Base-by-base conservation (phyloP, 2,329 filamentous ascomycete species). In the Pestalotiopsis sp. region DNA sequence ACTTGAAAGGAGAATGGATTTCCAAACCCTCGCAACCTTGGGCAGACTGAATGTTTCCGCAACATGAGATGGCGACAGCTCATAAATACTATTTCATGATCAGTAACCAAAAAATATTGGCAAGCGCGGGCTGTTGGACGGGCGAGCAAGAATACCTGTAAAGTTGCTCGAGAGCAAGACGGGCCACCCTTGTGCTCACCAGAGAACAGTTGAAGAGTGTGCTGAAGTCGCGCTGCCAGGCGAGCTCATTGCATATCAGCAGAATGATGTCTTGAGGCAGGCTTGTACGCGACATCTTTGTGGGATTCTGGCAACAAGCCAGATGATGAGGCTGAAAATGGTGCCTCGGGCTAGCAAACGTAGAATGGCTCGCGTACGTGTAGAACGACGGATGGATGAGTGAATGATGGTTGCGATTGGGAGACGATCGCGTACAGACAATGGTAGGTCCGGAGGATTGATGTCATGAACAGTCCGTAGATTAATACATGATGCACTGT, bases 1-100 rank as follows among this genome's bases (percentile, higher is more conserved):
- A 68, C 89, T 89, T 9, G 91, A 93, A 7, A 89, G 81, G 68
- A 92, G 87, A 72, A 93, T 87, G 2, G 90, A 90, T 65, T 87
- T 86, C 92, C 92, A 94, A 63, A 92, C 78, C 6, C 87, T 83
- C 2, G 89, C 87, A 86, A 89, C 91, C 78, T 87, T 87, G 67
- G 83, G 69, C 69, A 77, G 75, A 65, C 75, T 76, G 25, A 70
- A 77, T 72, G 73, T 81, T 77, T 84, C 83, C 60, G 83, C 80
- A 49, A 78, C 80, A 70, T 78, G 81, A 17, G 84, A 80, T 7
- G 80, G 78, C 7, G 82, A 83, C n/a, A 80, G 75, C 70, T 86
- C 81, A 67, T 86, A 81, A 64, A 85, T 82, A 71, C 85, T 87
- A 62, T 6, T 20, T 31, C 45, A 66, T 14, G 61, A 60, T 78